Evolutionary conservation across 2,329 filamentous ascomycete genomes (phyloP).

Genomic region (Penicillium sp.): DNA sequence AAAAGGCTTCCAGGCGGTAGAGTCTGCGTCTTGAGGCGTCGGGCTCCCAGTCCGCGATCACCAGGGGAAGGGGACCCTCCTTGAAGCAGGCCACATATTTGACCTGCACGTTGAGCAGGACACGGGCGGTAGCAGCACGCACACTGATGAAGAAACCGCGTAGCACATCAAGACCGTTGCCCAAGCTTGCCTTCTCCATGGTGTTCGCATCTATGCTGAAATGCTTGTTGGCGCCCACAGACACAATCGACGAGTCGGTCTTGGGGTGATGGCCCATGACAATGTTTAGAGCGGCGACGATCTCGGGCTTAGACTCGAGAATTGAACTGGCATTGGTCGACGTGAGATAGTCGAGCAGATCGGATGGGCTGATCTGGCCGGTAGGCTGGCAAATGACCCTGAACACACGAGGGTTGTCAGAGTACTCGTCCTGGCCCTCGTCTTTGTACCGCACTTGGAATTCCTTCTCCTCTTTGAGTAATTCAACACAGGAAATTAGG

Average conservation of each 20-base stretch:
- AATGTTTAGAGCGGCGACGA: slow-evolving; percentile 56
- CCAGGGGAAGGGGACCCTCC: slow-evolving; percentile 35
- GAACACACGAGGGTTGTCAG: slow-evolving; percentile 31
- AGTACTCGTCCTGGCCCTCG: slow-evolving; percentile 34
- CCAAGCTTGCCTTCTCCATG: slow-evolving; percentile 40
- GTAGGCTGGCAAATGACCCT: slow-evolving; percentile 34
- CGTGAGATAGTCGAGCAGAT: slow-evolving; percentile 45
- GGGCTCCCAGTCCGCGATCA: slow-evolving; percentile 35
- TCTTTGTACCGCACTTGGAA: slow-evolving; percentile 34
- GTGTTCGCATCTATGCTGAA: slow-evolving; percentile 40
- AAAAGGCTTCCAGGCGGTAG: slow-evolving; percentile 28
- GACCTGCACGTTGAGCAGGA: slow-evolving; percentile 61
- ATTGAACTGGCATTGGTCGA: slow-evolving; percentile 32
- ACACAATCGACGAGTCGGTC: slow-evolving; percentile 37
- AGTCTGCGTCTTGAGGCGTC: slow-evolving; percentile 15
- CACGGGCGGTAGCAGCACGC: slow-evolving; percentile 52
- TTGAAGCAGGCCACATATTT: slow-evolving; percentile 56
- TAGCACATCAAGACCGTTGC: slow-evolving; percentile 51
- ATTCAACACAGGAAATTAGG: slow-evolving; percentile 31
- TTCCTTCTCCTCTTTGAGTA: slow-evolving; percentile 19
- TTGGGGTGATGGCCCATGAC: slow-evolving; percentile 50
- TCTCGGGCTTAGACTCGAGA: slow-evolving; percentile 46
- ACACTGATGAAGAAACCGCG: slow-evolving; percentile 60
- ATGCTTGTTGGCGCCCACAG: slow-evolving; percentile 51
- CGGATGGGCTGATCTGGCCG: slow-evolving; percentile 32